Conservation (phyloP, 371 early-diverging fungal genomes). For the Cokeromyces recurvatus region DNA sequence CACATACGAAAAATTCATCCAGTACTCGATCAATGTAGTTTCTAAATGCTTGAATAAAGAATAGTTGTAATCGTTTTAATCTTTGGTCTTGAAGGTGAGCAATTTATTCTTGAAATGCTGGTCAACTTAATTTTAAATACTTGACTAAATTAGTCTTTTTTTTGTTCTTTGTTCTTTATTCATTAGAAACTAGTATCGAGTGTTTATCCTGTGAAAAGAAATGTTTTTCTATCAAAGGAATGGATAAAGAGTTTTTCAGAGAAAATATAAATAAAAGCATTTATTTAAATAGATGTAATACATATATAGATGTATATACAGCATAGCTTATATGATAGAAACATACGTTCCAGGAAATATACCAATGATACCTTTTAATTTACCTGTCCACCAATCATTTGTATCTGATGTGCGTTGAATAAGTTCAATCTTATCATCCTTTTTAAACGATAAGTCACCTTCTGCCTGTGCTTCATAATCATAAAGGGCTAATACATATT, state of each 20-base stretch:
- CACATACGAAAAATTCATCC: constrained; percentile 4
- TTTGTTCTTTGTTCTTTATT: too few relatives aligned
- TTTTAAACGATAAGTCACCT: constrained; percentile 64
- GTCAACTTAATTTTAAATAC: too few relatives aligned
- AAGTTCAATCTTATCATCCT: constrained; percentile 66
- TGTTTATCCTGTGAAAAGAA: too few relatives aligned
- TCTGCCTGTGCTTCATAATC: constrained; percentile 68
- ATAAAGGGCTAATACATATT: constrained; percentile 56
- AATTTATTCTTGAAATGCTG: constrained; percentile 1
- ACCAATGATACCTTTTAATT: constrained; percentile 53
- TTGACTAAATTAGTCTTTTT: too few relatives aligned
- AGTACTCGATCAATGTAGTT: constrained; percentile 9
- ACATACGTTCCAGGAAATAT: constrained; percentile 81
- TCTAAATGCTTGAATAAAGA: constrained; percentile 7
- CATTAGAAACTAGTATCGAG: too few relatives aligned
- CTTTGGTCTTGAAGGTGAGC: background rate
- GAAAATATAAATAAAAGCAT: too few relatives aligned
- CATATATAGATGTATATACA: too few relatives aligned
- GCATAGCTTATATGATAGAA: too few relatives aligned
- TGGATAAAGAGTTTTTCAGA: too few relatives aligned
- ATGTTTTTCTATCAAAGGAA: too few relatives aligned
- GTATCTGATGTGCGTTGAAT: constrained; percentile 47
- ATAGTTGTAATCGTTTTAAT: constrained; percentile 1
- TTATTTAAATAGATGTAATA: too few relatives aligned
- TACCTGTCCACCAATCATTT: constrained; percentile 80